Evolutionary conservation across 2,329 filamentous ascomycete species (phyloP).

Genomic region (Cordyceps pruinosa): DNA sequence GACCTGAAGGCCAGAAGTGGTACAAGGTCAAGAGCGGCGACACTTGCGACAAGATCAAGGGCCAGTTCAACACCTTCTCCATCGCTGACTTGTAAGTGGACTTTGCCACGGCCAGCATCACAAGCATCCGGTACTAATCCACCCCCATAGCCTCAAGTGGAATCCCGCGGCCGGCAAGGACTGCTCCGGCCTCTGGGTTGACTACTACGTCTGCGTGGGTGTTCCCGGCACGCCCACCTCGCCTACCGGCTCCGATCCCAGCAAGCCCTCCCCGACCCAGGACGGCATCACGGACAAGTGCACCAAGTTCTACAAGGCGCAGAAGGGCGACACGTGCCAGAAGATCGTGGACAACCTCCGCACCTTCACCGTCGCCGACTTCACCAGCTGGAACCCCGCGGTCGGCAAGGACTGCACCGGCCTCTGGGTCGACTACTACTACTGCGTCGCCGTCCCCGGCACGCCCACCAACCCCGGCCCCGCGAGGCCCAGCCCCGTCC

Average conservation of each 20-base stretch:
- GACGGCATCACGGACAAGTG: constrained; percentile 4
- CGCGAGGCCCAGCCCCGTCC: not conserved
- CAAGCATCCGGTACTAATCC: not conserved
- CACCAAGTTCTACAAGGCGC: constrained; percentile 14
- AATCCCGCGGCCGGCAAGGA: constrained; percentile 11
- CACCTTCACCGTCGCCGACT: constrained; percentile 18
- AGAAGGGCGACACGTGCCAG: constrained; percentile 21
- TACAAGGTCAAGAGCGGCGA: constrained; percentile 13
- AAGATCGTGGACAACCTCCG: constrained; percentile 20
- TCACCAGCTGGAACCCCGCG: constrained; percentile 11
- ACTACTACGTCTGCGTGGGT: constrained; percentile 23
- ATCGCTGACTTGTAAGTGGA: constrained; percentile 10
- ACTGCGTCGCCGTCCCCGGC: constrained; percentile 12
- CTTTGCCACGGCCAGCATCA: not conserved
- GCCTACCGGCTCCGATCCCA: constrained; percentile 5
- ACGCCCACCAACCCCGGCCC: constrained; percentile 7
- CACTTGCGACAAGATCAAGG: constrained; percentile 13
- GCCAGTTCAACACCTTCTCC: constrained; percentile 18
- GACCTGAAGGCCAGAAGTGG: not conserved
- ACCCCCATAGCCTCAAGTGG: constrained; percentile 22
- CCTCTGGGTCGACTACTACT: constrained; percentile 11
- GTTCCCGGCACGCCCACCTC: constrained; percentile 3
- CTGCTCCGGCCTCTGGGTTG: constrained; percentile 13
- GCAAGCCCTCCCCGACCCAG: constrained; percentile 11
- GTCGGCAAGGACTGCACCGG: constrained; percentile 11